Percentiles rank a stretch among this genome's conserved stretches.
Conservation (phyloP, 139 green algal species). For the Chlorella sp. region DNA sequence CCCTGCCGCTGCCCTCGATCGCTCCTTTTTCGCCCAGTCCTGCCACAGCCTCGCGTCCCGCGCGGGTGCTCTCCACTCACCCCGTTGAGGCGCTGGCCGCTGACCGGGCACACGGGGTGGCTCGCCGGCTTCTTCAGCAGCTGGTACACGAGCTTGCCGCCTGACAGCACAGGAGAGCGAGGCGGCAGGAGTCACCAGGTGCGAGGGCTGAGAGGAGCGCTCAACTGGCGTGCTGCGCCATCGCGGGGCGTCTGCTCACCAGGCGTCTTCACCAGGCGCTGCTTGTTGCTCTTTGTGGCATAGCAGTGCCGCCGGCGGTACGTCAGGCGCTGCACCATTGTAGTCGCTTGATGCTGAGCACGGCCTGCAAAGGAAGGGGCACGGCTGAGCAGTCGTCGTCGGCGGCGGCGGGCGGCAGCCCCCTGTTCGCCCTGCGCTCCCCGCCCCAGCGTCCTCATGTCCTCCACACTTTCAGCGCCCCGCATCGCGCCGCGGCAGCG, state of each 20-base stretch:
- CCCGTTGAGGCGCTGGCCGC: slow-evolving; percentile 79
- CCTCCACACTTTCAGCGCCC: neutral
- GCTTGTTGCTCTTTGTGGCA: slow-evolving; percentile 92
- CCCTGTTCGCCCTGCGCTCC: neutral
- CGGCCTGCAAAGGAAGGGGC: neutral
- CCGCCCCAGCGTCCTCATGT: neutral
- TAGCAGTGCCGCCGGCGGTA: slow-evolving; percentile 89
- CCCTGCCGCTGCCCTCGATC: too few species aligned
- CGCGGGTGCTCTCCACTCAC: too few species aligned
- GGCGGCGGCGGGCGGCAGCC: neutral
- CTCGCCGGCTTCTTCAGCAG: slow-evolving; percentile 90
- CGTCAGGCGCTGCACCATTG: slow-evolving; percentile 87
- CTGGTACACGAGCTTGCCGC: slow-evolving; percentile 90
- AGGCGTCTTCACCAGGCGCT: slow-evolving; percentile 89
- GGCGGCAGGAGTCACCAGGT: neutral
- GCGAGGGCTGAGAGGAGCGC: neutral
- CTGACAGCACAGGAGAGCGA: slow-evolving; percentile 44
- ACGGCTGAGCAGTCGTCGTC: neutral
- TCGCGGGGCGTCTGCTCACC: slow-evolving; percentile 50
- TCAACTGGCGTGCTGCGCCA: neutral
- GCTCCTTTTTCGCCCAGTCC: too few species aligned
- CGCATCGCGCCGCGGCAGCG: neutral
- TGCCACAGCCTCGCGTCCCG: too few species aligned
- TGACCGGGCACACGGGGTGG: slow-evolving; percentile 78
- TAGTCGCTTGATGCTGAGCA: slow-evolving; percentile 15